These are phyloP conservation scores for Candida neerlandica DNA, from an alignment of 1,139 yeast genomes.

Conservation along the genomic window DNA sequence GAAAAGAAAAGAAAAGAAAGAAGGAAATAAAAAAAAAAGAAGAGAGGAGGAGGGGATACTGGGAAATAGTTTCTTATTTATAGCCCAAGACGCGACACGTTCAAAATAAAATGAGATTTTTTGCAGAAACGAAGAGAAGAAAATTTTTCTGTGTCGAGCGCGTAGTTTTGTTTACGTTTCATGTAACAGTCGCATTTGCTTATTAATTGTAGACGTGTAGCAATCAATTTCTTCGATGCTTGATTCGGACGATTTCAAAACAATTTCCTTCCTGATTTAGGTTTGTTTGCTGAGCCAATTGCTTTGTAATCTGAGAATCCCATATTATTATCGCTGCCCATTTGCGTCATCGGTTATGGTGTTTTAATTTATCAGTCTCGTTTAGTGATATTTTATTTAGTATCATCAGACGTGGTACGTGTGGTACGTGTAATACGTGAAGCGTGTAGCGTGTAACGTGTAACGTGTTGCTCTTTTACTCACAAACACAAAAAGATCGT, in stretches of 20 bases:
- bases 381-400: neutral
- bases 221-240: conserved; percentile 1
- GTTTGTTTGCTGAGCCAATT: neutral
- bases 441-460: neutral
- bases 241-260: conserved; percentile 3
- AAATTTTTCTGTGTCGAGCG: conserved; percentile 4
- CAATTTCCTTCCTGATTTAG: neutral
- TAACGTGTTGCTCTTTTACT: neutral
- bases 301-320: neutral
- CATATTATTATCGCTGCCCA: neutral
- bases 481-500: neutral
- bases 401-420: conserved; percentile 1
- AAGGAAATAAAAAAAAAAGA: conserved; percentile 1
- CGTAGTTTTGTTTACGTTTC: conserved; percentile 7
- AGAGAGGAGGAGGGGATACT: neutral
- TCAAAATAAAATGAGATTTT: neutral
- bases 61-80: conserved; percentile 2
- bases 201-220: conserved; percentile 7
- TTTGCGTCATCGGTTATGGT: conserved; percentile 3
- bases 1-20: conserved; percentile 1
- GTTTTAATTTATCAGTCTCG: neutral
- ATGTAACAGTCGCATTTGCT: neutral
- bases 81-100: conserved; percentile 8
- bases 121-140: neutral
- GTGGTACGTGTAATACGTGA: neutral